phyloP scores from a whole-genome alignment of 192 early-diverging fungal species.

The Neocallimastix lanati region DNA sequence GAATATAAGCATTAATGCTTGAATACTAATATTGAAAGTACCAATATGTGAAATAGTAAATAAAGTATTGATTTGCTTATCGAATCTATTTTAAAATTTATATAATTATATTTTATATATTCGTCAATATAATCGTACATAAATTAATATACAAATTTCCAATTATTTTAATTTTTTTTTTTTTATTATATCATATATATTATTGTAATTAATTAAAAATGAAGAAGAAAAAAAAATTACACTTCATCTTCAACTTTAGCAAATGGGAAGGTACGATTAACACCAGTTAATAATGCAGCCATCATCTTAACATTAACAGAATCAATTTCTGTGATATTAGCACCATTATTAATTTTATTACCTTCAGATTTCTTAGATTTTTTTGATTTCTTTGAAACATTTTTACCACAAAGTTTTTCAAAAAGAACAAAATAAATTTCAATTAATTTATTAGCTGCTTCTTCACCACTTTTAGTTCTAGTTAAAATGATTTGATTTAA shows the following conservation, averaged over 20 bases:
- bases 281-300: constrained; percentile 76
- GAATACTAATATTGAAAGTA: constrained; percentile 83
- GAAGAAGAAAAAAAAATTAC: too few relatives aligned
- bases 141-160: too few relatives aligned
- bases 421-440: constrained; percentile 86
- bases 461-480: constrained; percentile 32
- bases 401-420: constrained; percentile 47
- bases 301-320: constrained; percentile 63
- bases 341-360: constrained; percentile 12
- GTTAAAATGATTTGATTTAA: constrained; percentile 81
- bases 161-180: neutral
- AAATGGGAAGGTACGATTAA: constrained; percentile 88
- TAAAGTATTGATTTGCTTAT: constrained; percentile 68
- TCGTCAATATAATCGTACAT: too few relatives aligned
- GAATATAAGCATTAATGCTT: constrained; percentile 77
- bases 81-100: constrained; percentile 21
- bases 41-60: constrained; percentile 78
- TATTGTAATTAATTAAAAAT: too few relatives aligned
- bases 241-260: constrained; percentile 57
- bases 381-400: constrained; percentile 10
- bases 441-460: constrained; percentile 64
- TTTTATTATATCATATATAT: neutral
- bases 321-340: constrained; percentile 21
- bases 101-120: constrained; percentile 1
- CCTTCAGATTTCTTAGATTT: neutral